Evolutionary conservation across 495 filamentous ascomycete genomes (phyloP), one percentile per base, ranked within the genome.

Genomic region (Articulospora tetracladia): DNA sequence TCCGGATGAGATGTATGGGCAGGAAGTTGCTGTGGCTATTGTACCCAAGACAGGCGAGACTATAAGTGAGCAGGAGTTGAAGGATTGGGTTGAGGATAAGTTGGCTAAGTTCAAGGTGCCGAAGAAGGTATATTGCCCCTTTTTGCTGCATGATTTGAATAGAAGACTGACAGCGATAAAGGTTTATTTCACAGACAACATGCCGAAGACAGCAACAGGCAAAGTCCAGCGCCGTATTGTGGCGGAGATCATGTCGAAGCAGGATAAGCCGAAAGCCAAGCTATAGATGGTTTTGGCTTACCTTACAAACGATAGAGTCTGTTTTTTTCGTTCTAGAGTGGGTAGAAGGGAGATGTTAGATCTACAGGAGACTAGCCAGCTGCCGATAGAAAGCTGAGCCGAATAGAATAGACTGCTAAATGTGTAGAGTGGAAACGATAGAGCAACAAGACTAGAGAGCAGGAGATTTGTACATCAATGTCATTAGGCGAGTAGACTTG

Each of bases 151-250:
- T 26, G 24, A n/a, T n/a, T n/a, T n/a, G n/a, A n/a, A n/a, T n/a
- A n/a, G n/a, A n/a, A n/a, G 32, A 28, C 51, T 39, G 26, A 64
- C 48, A 17, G 4, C 61, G 30, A 66, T 25, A 64, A 25, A 89
- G 86, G 75, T 93, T 25, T 93, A 86, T 72, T 90, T 92, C 62
- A 90, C 87, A 6, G 77, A 89, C 55, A 73, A 83, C 57, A 93
- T 94, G 83, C 90, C 90, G 34, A 93, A 93, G 76, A 95, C 91
- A 23, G 88, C 90, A n/a, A 95, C 90, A 8, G 90, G 91, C 26
- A 95, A 93, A 76, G 85, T 93, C 54, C 91, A 93, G 73, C 74
- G 90, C 55, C 79, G 89, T 30, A 86, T 90, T 61, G 89, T 93
- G 12, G 90, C 91, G 4, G 87, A 93, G 72, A 78, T 80, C 15